These are phyloP conservation scores for Cercospora sp. DNA, from an alignment of 2,329 filamentous ascomycete species.

Conservation along the genomic window DNA sequence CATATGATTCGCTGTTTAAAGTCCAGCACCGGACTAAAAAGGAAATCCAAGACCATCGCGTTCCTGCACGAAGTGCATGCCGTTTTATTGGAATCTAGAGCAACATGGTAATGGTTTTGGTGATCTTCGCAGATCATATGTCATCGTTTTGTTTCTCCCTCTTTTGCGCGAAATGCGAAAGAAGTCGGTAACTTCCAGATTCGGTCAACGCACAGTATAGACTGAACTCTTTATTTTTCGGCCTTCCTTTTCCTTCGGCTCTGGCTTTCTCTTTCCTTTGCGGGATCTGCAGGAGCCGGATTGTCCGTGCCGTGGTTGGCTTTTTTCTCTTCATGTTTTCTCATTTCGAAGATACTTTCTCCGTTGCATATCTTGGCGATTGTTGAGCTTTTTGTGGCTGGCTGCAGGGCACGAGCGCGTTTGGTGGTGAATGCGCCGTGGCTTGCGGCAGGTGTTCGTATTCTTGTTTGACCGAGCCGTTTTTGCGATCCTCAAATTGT, in stretches of 20 bases:
- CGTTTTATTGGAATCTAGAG: not conserved
- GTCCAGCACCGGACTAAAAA: not conserved
- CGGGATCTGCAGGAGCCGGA: not conserved
- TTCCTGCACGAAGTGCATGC: not conserved
- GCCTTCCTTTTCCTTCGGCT: not conserved
- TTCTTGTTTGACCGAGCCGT: not conserved
- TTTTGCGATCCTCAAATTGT: not conserved
- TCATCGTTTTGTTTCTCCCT: too few species aligned
- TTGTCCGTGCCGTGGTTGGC: not conserved
- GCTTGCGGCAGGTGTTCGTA: not conserved
- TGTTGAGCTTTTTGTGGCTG: not conserved
- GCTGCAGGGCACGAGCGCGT: not conserved
- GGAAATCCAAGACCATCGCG: not conserved
- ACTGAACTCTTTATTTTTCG: not conserved
- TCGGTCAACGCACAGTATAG: not conserved
- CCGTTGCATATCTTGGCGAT: not conserved
- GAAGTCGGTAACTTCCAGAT: not conserved
- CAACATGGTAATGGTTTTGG: not conserved
- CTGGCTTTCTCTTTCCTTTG: not conserved
- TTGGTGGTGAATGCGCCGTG: not conserved
- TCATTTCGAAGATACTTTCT: not conserved
- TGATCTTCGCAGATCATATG: not conserved
- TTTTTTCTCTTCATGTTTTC: not conserved
- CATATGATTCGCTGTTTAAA: not conserved
- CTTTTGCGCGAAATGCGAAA: not conserved